Evolutionary conservation across 257 asterid genomes (phyloP), one percentile per base, ranked within the genome.

Genomic region (Thymus quinquecostatus): DNA sequence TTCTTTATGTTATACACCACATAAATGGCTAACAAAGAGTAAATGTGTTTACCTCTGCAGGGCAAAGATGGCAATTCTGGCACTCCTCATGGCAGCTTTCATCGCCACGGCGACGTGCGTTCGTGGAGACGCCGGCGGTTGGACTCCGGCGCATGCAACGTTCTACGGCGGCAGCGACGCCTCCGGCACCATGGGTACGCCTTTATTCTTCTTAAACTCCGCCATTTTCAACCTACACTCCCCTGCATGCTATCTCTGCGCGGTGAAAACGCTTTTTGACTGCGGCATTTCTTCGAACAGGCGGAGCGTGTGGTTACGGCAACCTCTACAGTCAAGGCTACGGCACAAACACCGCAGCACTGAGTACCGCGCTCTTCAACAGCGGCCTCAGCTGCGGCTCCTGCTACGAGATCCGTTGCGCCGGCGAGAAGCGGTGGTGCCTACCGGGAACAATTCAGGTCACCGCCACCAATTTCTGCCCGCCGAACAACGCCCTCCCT

Each of bases 251-350:
- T 21, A 21, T 21, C 21, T 21, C 21, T 21, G 21, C 21, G 21
- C 21, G 21, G 21, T 21, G 21, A 21, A 48, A 6, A 4, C 9
- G 13, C 21, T 4, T 6, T 44, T 13, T 48, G 45, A 71, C 41
- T 30, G 28, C 34, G 30, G 5, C 1, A 54, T 5, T 33, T 2
- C 38, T 38, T 76, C 47, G 40, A 64, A 33, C 56, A 90, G 97
- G 97, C 21, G 97, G 97, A 21, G 97, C 94, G 45, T 90, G 97
- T 82, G 97, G 97, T 3, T 90, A 90, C 78, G 97, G 97, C 49
- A 90, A 90, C 50, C 77, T 90, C 43, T 90, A 90, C 78, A 88
- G 96, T 77, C 88, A 83, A 13, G 97, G 97, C 11, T 90, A 90
- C 67, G 97, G 97, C 27, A 86, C 96, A 75, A 86, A 86, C 83